Evolutionary conservation across 1,284 basidiomycete genomes (phyloP), one percentile per base, ranked within the genome.

Genomic region (Golubevia pallescens): DNA sequence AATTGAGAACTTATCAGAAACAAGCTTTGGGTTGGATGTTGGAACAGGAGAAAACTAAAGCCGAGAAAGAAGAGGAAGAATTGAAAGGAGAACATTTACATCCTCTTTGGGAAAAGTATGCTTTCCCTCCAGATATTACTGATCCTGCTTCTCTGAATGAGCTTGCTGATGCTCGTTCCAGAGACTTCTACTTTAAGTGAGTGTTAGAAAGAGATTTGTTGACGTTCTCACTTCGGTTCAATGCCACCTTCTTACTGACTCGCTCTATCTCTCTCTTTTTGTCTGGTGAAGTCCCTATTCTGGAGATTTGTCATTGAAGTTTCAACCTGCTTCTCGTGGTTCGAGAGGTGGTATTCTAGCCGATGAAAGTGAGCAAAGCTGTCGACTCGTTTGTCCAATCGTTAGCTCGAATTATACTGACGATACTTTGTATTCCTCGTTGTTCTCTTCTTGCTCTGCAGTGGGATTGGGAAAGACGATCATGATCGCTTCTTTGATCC

Each of bases 381-480:
- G 51, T 54, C 48, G 52, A 23, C 32, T 62, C 21, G 14, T 6
- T 28, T 62, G 3, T 58, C 58, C 24, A 34, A 48, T 34, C 34
- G 14, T 32, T 20, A 60, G 23, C 14, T 21, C 23, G 65, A n/a
- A 16, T 28, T 20, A 19, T 42, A 13, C 53, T 67, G 52, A 57
- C 19, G 1, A 2, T 14, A 3, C 8, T 38, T 52, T 10, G 13
- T 3, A n/a, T n/a, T n/a, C n/a, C n/a, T 32, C 24, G 23, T 57
- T 14, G 19, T 32, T 20, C 8, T 7, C 8, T 32, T 7, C 19
- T 7, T 13, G 13, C 38, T 16, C 32, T 60, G 75, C 75, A 62
- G 81, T 82, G 93, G 93, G 95, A 7, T 93, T 98, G 90, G 96
- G 96, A 2, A 99, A 99, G 87, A 97, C 96, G 0, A 95, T 96